These are phyloP conservation scores for Rhizophagus prolifer DNA, from an alignment of 192 early-diverging fungal genomes.

Conservation along the genomic window DNA sequence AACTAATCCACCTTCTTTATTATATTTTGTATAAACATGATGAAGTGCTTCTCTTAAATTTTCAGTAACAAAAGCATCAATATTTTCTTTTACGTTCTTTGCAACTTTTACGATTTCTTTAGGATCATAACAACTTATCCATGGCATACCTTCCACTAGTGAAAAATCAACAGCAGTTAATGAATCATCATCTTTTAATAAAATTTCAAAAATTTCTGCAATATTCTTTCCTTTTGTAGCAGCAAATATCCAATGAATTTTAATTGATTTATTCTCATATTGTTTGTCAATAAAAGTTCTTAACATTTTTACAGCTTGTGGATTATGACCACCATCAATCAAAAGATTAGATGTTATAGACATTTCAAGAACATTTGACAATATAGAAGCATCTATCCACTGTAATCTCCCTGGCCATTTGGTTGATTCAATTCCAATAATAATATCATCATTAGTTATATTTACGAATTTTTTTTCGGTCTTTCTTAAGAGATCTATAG, in stretches of 20 bases:
- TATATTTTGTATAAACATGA: conserved; percentile 29
- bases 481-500: conserved; percentile 55
- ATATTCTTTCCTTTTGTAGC: conserved; percentile 71
- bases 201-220: conserved; percentile 53
- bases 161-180: conserved; percentile 73
- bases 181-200: conserved; percentile 59
- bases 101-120: conserved; percentile 43
- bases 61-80: conserved; percentile 31
- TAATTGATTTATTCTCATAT: conserved; percentile 15
- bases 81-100: conserved; percentile 10
- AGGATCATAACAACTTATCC: conserved; percentile 65
- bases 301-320: conserved; percentile 65
- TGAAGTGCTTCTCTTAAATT: conserved; percentile 45
- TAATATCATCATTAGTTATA: conserved; percentile 54
- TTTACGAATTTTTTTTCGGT: conserved; percentile 34
- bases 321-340: conserved; percentile 92
- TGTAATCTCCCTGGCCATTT: conserved; percentile 87
- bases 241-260: conserved; percentile 77
- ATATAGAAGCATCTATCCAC: conserved; percentile 45
- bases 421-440: conserved; percentile 63
- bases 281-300: conserved; percentile 61
- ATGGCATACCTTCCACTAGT: conserved; percentile 82
- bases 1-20: conserved; percentile 47
- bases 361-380: neutral
- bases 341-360: conserved; percentile 48